Conservation (phyloP, 192 early-diverging fungal genomes). For the Kickxella alabastrina region DNA sequence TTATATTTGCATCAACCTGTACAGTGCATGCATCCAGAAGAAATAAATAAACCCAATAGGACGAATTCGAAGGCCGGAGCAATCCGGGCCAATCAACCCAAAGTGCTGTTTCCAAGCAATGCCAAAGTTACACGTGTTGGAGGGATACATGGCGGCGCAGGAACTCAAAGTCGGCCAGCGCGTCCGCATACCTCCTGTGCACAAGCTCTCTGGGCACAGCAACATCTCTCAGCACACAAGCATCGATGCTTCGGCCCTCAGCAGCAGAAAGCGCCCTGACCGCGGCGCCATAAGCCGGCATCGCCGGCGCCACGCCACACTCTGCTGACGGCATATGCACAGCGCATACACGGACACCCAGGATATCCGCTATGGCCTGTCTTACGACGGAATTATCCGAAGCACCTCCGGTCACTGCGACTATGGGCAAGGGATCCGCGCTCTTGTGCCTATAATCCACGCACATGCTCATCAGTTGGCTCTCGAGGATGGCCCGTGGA, state of each 20-base stretch:
- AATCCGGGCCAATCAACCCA: too few relatives aligned
- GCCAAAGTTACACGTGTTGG: too few relatives aligned
- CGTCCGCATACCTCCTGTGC: conserved; percentile 14
- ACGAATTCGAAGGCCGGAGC: too few relatives aligned
- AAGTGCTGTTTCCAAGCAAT: too few relatives aligned
- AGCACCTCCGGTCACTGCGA: conserved; percentile 76
- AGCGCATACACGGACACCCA: conserved; percentile 62
- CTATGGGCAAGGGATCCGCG: conserved; percentile 6
- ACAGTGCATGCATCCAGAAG: too few relatives aligned
- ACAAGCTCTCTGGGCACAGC: conserved; percentile 5
- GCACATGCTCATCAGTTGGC: conserved; percentile 70
- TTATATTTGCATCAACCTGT: too few relatives aligned
- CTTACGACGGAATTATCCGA: conserved; percentile 56
- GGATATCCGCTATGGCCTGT: conserved; percentile 65
- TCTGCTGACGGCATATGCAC: neutral
- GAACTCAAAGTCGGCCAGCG: conserved; percentile 25
- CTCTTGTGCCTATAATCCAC: conserved; percentile 42
- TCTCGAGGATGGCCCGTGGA: conserved; percentile 67
- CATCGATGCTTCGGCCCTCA: neutral
- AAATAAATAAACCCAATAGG: too few relatives aligned
- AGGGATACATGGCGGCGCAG: conserved; percentile 24
- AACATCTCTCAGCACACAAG: conserved; percentile 5
- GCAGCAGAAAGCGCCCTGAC: conserved; percentile 10
- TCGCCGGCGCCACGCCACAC: conserved; percentile 9
- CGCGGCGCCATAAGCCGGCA: conserved; percentile 44